These are phyloP conservation scores for Aspergillus flavus DNA, from an alignment of 2,329 filamentous ascomycete species.

Conservation along the genomic window DNA sequence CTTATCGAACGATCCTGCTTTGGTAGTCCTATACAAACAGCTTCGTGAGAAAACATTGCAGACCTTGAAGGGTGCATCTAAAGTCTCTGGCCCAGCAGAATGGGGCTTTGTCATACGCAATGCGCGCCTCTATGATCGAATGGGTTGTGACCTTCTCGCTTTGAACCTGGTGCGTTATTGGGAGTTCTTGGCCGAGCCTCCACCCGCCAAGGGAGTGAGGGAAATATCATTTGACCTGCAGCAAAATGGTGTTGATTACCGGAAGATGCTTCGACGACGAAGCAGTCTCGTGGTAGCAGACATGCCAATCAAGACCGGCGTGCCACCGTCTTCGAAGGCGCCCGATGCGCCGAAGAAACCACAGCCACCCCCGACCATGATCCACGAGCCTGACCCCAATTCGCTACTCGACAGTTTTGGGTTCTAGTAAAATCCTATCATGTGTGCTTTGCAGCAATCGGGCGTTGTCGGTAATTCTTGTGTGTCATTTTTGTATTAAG, in stretches of 20 bases:
- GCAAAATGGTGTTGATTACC: slow-evolving; percentile 57
- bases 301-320: slow-evolving; percentile 48
- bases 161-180: slow-evolving; percentile 69
- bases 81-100: slow-evolving; percentile 75
- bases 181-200: slow-evolving; percentile 47
- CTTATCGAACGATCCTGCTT: slow-evolving; percentile 84
- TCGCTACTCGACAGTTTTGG: slow-evolving; percentile 92
- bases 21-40: slow-evolving; percentile 84
- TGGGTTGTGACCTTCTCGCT: slow-evolving; percentile 90
- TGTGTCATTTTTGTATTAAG: background rate
- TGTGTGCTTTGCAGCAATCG: background rate
- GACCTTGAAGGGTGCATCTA: slow-evolving; percentile 81
- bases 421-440: slow-evolving; percentile 56
- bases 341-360: slow-evolving; percentile 38
- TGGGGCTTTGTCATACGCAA: slow-evolving; percentile 90
- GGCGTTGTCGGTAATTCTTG: slow-evolving; percentile 2
- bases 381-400: slow-evolving; percentile 88
- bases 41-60: slow-evolving; percentile 79
- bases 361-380: slow-evolving; percentile 71
- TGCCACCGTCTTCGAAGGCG: slow-evolving; percentile 42
- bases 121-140: slow-evolving; percentile 79
- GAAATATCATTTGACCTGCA: slow-evolving; percentile 28
- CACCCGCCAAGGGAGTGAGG: slow-evolving; percentile 40
- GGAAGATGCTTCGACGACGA: slow-evolving; percentile 69
- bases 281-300: slow-evolving; percentile 82